Evolutionary conservation across 768 basidiomycete genomes (phyloP).

Genomic region (Russula vinacea): DNA sequence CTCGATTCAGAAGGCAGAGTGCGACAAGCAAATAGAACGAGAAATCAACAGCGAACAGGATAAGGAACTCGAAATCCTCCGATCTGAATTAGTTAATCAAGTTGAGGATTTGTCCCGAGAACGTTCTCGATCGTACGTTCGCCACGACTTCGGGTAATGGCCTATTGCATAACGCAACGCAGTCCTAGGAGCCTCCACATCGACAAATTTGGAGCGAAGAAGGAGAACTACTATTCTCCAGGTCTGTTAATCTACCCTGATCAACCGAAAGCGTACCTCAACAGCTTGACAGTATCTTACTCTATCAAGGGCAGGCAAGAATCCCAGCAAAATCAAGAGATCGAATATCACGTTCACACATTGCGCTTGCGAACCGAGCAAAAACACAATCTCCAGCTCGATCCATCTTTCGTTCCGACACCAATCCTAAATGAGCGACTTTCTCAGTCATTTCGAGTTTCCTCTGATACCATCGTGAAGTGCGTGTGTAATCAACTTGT

Average conservation of each 20-base stretch:
- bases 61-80: neutral
- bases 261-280: neutral
- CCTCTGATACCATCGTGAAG: conserved; percentile 14
- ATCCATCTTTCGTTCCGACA: conserved; percentile 21
- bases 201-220: conserved; percentile 12
- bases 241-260: conserved; percentile 1
- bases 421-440: conserved; percentile 14
- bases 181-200: conserved; percentile 11
- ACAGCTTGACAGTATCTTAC: conserved; percentile 8
- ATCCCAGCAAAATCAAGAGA: conserved; percentile 16
- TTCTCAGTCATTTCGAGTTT: conserved; percentile 16
- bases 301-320: conserved; percentile 17
- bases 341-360: conserved; percentile 15
- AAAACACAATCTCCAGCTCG: conserved; percentile 24
- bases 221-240: conserved; percentile 4
- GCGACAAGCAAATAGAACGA: conserved; percentile 11
- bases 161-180: neutral
- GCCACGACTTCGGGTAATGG: neutral
- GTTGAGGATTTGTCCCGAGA: conserved; percentile 16
- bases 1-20: conserved; percentile 18
- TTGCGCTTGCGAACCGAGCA: conserved; percentile 19
- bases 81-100: conserved; percentile 10
- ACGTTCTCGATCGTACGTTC: conserved; percentile 15
- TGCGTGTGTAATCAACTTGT: neutral
- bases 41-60: conserved; percentile 7